These are phyloP conservation scores for Gyrodon lividus DNA, from an alignment of 768 basidiomycete genomes.

Conservation along the genomic window DNA sequence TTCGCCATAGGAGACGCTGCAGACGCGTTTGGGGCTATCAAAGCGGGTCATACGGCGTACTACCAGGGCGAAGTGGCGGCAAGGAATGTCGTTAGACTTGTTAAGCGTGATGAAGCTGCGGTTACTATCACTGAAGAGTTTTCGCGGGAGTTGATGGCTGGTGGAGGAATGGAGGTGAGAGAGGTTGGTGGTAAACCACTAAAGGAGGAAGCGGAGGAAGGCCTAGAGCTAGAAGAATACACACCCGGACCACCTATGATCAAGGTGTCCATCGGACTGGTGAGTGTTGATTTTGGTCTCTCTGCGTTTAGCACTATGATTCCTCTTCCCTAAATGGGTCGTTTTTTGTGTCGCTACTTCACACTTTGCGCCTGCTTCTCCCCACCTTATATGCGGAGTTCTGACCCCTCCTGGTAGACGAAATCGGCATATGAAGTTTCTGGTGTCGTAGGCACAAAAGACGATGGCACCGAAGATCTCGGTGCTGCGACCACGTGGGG, in stretches of 20 bases:
- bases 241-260: constrained; percentile 49
- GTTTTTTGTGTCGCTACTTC: neutral
- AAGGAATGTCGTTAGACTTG: constrained; percentile 50
- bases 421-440: constrained; percentile 47
- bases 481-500: constrained; percentile 49
- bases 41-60: constrained; percentile 58
- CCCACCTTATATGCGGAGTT: too few species aligned
- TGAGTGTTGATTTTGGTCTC: constrained; percentile 26
- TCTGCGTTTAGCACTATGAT: neutral
- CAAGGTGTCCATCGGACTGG: constrained; percentile 62
- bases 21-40: constrained; percentile 62
- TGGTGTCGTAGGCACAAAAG: constrained; percentile 42
- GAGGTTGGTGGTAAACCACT: neutral
- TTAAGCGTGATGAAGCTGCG: constrained; percentile 25
- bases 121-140: neutral
- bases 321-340: neutral
- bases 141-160: neutral
- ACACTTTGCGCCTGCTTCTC: too few species aligned
- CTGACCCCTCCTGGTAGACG: constrained; percentile 25
- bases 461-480: constrained; percentile 47
- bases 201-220: neutral
- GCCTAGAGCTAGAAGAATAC: constrained; percentile 41
- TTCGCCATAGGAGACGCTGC: constrained; percentile 65
- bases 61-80: constrained; percentile 53
- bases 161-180: neutral